phyloP scores from a whole-genome alignment of 1,139 yeast genomes.

The Trichomonascaceae sp. region DNA sequence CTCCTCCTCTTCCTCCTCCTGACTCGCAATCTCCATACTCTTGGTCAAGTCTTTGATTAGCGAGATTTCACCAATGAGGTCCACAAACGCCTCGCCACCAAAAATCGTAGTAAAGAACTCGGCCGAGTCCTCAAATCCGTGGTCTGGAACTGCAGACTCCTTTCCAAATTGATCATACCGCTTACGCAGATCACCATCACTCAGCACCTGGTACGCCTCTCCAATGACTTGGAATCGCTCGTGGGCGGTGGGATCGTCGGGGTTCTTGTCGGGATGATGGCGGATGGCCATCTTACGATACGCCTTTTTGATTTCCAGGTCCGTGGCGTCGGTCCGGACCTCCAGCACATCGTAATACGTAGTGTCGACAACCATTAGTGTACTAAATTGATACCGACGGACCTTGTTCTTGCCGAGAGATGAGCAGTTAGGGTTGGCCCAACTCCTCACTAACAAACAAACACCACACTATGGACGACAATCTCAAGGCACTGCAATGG shows the following conservation, averaged over 20 bases:
- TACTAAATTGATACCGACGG: neutral
- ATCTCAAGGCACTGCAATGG: neutral
- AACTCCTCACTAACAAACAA: neutral
- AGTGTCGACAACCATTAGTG: constrained; percentile 83
- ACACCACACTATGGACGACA: neutral
- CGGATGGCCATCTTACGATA: constrained; percentile 79
- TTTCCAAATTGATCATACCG: constrained; percentile 79
- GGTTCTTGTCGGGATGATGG: constrained; percentile 94
- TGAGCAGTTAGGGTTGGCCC: neutral
- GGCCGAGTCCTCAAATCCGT: constrained; percentile 81
- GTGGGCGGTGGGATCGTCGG: constrained; percentile 73
- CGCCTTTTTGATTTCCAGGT: constrained; percentile 80
- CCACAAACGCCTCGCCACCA: constrained; percentile 86
- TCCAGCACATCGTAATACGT: constrained; percentile 73
- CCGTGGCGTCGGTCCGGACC: constrained; percentile 56
- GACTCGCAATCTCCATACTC: constrained; percentile 58
- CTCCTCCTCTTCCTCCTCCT: constrained; percentile 58
- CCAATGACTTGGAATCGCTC: constrained; percentile 37
- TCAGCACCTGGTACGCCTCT: constrained; percentile 41
- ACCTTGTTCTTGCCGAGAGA: neutral
- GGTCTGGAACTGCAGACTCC: constrained; percentile 67
- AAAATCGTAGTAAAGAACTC: constrained; percentile 79
- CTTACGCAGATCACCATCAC: constrained; percentile 58
- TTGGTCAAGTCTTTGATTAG: constrained; percentile 68
- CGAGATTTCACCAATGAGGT: constrained; percentile 84